Conservation (phyloP, 331 rosid species). For the Telfairia occidentalis region DNA sequence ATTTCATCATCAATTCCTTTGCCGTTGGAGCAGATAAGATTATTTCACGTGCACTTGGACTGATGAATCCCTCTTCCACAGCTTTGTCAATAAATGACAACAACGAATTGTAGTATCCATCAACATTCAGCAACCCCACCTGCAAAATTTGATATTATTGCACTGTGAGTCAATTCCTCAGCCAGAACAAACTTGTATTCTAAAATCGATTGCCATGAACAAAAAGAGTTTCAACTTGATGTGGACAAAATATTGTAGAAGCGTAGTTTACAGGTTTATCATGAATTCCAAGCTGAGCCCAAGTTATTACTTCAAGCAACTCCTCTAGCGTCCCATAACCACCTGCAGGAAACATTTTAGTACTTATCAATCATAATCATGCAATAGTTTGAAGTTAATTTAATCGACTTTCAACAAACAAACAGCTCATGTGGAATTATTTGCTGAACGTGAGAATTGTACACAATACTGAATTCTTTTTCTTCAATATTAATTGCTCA, state of each 20-base stretch:
- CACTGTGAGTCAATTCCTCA: background rate
- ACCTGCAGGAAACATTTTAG: constrained; percentile 32
- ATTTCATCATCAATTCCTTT: constrained; percentile 73
- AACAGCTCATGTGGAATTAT: background rate
- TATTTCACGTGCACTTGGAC: constrained; percentile 91
- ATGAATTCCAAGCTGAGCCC: constrained; percentile 99
- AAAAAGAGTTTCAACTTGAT: background rate
- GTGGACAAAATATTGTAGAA: constrained; percentile 10
- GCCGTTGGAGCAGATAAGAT: constrained; percentile 97
- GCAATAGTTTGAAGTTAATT: background rate
- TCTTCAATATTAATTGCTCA: background rate
- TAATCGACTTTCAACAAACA: background rate
- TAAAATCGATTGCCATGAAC: background rate
- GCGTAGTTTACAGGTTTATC: constrained; percentile 72
- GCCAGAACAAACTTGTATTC: background rate
- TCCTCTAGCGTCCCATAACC: constrained; percentile 99
- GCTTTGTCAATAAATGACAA: constrained; percentile 91
- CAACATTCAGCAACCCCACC: constrained; percentile 97
- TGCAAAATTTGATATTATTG: constrained; percentile 12
- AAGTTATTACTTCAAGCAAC: constrained; percentile 94
- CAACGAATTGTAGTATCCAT: constrained; percentile 85
- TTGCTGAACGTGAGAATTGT: background rate
- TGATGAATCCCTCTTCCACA: constrained; percentile 92
- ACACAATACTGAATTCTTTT: background rate
- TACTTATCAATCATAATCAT: background rate